Evolutionary conservation across 2,329 filamentous ascomycete species (phyloP).

Genomic region (Venturia carpophila): DNA sequence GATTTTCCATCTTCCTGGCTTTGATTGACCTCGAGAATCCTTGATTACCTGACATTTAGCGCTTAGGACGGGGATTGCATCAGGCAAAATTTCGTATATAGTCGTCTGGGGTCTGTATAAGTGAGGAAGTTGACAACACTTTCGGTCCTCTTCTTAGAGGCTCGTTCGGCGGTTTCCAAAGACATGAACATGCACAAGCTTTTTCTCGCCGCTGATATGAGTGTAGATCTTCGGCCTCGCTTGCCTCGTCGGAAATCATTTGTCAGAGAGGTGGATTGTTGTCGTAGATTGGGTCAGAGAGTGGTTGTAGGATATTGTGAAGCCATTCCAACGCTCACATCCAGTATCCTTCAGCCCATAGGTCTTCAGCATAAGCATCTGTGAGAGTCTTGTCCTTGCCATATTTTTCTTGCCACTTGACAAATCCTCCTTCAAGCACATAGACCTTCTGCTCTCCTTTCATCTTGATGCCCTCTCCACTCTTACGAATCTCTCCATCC

Average conservation of each 20-base stretch:
- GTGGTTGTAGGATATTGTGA: not conserved
- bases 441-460: constrained; percentile 59
- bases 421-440: constrained; percentile 77
- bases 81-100: too few species aligned
- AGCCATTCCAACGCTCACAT: not conserved
- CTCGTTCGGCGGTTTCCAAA: not conserved
- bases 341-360: constrained; percentile 53
- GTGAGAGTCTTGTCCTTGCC: constrained; percentile 74
- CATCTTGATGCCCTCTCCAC: constrained; percentile 21
- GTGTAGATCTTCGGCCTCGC: not conserved
- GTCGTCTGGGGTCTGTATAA: too few species aligned
- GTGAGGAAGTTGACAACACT: too few species aligned
- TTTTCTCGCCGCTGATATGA: too few species aligned
- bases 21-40: not conserved
- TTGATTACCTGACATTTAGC: not conserved
- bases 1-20: not conserved
- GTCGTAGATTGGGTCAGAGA: not conserved
- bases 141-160: not conserved
- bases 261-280: not conserved
- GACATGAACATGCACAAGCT: too few species aligned
- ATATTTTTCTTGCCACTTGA: constrained; percentile 76
- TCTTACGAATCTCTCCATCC: constrained; percentile 19
- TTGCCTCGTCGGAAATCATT: not conserved
- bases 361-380: constrained; percentile 72
- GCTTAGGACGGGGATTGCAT: not conserved